These are phyloP conservation scores for Verticillium dahliae DNA, from an alignment of 2,329 filamentous ascomycete species.

Conservation along the genomic window DNA sequence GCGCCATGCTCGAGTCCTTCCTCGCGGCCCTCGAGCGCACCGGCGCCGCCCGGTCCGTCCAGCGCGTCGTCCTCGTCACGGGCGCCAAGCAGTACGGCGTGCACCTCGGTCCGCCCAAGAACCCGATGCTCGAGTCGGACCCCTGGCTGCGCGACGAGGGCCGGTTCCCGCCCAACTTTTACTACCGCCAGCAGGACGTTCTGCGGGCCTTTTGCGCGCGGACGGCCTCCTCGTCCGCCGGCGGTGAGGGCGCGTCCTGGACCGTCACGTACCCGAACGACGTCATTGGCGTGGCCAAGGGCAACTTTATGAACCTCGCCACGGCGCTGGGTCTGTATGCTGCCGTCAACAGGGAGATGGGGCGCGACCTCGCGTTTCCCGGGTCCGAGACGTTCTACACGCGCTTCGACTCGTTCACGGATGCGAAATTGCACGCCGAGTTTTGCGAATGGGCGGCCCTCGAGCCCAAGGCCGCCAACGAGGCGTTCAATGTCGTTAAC, in stretches of 20 bases:
- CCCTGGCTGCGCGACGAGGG: conserved; percentile 27
- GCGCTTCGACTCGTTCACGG: conserved; percentile 24
- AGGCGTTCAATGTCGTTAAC: conserved; percentile 35
- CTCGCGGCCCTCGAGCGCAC: conserved; percentile 34
- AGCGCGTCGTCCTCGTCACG: conserved; percentile 40
- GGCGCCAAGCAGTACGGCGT: conserved; percentile 48
- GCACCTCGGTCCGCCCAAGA: conserved; percentile 39
- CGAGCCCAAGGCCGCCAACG: conserved; percentile 22
- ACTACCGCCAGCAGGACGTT: conserved; percentile 42
- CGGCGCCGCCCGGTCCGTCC: conserved; percentile 30
- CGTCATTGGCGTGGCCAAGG: conserved; percentile 23
- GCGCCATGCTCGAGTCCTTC: conserved; percentile 40
- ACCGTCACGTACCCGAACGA: conserved; percentile 24
- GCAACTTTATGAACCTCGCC: conserved; percentile 33
- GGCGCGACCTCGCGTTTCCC: conserved; percentile 23
- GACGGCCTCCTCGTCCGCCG: conserved; percentile 2
- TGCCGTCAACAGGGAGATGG: conserved; percentile 24
- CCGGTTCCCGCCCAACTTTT: conserved; percentile 36
- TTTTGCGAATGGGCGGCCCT: conserved; percentile 27
- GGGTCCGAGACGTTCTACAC: conserved; percentile 26
- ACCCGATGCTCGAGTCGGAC: conserved; percentile 39
- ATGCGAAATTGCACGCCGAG: conserved; percentile 23
- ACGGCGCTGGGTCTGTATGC: conserved; percentile 32
- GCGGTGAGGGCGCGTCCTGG: conserved; percentile 12
- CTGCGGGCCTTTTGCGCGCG: conserved; percentile 20